Conservation (phyloP, 768 basidiomycete species). For the Auricularia heimuer region DNA sequence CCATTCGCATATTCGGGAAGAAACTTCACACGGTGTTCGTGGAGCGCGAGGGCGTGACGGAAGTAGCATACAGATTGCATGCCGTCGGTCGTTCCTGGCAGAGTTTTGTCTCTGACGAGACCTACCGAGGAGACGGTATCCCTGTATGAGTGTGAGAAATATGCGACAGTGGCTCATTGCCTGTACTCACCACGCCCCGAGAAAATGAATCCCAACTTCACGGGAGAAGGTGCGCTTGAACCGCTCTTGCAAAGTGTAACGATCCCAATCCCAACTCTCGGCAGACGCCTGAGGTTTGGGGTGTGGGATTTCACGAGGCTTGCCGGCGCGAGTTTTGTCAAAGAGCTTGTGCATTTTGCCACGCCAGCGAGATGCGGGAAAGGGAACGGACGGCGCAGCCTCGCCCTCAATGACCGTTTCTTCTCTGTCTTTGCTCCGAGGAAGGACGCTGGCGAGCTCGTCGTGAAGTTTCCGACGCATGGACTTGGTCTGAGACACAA, state of each 20-base stretch:
- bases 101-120: slow-evolving; percentile 18
- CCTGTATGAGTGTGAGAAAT: not conserved
- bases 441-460: too few relatives aligned
- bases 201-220: slow-evolving; percentile 31
- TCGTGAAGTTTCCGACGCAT: too few relatives aligned
- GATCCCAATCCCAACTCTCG: not conserved
- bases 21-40: slow-evolving; percentile 39
- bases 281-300: too few relatives aligned
- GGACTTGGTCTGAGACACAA: too few relatives aligned
- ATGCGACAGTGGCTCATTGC: not conserved
- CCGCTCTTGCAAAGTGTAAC: slow-evolving; percentile 8
- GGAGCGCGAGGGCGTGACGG: slow-evolving; percentile 38
- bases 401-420: slow-evolving; percentile 10
- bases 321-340: too few relatives aligned
- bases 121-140: slow-evolving; percentile 29
- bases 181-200: slow-evolving; percentile 32
- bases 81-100: slow-evolving; percentile 23
- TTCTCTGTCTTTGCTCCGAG: slow-evolving; percentile 4
- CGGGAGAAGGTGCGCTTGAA: slow-evolving; percentile 31
- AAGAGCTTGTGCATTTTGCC: too few relatives aligned
- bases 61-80: slow-evolving; percentile 31
- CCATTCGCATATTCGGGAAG: slow-evolving; percentile 33
- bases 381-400: not conserved
- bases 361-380: too few relatives aligned
- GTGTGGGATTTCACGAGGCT: too few relatives aligned